phyloP scores from a whole-genome alignment of 2,329 filamentous ascomycete genomes.

The Chaetomiaceae sp. region DNA sequence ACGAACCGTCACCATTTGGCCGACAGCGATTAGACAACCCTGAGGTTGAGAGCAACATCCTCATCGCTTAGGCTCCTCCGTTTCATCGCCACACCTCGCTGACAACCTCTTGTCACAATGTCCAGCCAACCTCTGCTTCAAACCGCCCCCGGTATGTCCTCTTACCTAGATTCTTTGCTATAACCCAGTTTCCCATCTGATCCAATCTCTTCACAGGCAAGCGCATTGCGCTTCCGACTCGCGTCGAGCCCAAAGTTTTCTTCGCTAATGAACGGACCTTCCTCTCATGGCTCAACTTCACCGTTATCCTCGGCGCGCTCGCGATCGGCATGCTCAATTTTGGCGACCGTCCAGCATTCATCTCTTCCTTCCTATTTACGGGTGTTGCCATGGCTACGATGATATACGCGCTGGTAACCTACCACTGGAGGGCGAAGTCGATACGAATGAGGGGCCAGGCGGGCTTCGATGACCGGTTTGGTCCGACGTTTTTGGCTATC shows the following conservation, averaged over 20 bases:
- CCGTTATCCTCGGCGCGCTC: conserved; percentile 92
- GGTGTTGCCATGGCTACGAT: conserved; percentile 91
- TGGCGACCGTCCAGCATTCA: conserved; percentile 88
- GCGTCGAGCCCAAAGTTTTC: conserved; percentile 99
- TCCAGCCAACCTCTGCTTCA: conserved; percentile 95
- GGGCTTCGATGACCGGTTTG: conserved; percentile 94
- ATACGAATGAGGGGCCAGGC: conserved; percentile 88
- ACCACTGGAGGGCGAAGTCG: conserved; percentile 94
- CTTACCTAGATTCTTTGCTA: conserved; percentile 5
- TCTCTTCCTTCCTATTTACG: conserved; percentile 90
- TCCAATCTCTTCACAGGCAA: conserved; percentile 63
- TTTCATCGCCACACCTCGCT: background rate
- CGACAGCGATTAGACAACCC: background rate
- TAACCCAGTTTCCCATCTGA: conserved; percentile 10
- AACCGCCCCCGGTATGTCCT: conserved; percentile 72
- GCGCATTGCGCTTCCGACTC: conserved; percentile 94
- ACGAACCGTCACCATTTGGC: background rate
- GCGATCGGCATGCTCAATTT: conserved; percentile 98
- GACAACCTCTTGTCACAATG: conserved; percentile 53
- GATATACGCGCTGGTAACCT: conserved; percentile 90
- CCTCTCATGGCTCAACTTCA: conserved; percentile 99
- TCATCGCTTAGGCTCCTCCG: background rate
- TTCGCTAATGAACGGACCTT: conserved; percentile 99
- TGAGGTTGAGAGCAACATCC: background rate
- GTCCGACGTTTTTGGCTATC: conserved; percentile 83